These are phyloP conservation scores for Trichoderma pleuroti DNA, from an alignment of 2,329 filamentous ascomycete genomes.

Conservation along the genomic window DNA sequence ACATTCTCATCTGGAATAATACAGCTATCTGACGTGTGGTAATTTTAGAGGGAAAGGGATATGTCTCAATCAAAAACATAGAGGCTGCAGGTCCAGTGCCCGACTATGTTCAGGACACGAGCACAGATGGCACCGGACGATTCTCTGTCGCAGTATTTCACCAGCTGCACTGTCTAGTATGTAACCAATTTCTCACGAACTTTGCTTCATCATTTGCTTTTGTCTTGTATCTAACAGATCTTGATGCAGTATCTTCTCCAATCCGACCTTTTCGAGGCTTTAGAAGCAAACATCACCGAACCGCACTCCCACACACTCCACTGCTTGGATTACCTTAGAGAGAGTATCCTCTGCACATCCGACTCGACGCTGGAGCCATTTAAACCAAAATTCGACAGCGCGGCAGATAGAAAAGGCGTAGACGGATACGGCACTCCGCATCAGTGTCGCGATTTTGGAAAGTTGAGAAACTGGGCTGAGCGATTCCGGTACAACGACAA, in stretches of 20 bases:
- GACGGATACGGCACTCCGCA: conserved; percentile 10
- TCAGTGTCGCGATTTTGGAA: conserved; percentile 6
- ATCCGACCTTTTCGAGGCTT: conserved; percentile 1
- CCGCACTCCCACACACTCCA: conserved; percentile 10
- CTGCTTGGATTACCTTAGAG: conserved; percentile 6
- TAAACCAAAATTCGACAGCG: background rate
- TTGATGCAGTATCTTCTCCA: background rate
- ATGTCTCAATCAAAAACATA: conserved; percentile 15
- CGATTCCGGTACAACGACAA: conserved; percentile 11
- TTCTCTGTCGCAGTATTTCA: conserved; percentile 10
- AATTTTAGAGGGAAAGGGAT: conserved; percentile 2
- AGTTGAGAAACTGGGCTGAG: conserved; percentile 4
- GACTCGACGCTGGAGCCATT: conserved; percentile 6
- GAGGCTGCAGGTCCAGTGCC: conserved; percentile 6
- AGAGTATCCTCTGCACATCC: conserved; percentile 8
- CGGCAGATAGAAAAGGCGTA: background rate
- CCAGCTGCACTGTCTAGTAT: conserved; percentile 10
- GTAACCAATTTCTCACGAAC: background rate
- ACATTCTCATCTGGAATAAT: background rate
- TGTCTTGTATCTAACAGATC: background rate
- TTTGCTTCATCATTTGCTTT: background rate
- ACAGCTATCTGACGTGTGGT: background rate
- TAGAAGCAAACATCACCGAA: conserved; percentile 2
- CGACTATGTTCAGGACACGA: conserved; percentile 1
- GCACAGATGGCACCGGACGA: conserved; percentile 3